These are phyloP conservation scores for Saccharum spontaneum DNA, from an alignment of 176 grass and related monocot genomes.

Conservation along the genomic window DNA sequence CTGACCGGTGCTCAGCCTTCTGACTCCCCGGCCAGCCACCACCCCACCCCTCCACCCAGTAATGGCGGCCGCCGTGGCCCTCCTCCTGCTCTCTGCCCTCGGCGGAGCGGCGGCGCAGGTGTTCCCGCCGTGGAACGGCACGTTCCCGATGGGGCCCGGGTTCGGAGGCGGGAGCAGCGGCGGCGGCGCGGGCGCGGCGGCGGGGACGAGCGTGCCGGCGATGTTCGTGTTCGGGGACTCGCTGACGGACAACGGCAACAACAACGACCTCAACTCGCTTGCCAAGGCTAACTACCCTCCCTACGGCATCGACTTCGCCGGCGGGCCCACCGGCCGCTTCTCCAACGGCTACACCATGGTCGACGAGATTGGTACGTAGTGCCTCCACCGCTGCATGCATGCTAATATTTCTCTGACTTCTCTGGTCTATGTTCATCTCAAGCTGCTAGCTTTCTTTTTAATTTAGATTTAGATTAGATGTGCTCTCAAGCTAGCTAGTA, in stretches of 20 bases:
- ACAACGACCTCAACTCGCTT: constrained; percentile 75
- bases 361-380: constrained; percentile 48
- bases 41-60: neutral
- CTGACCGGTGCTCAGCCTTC: neutral
- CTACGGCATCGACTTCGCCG: constrained; percentile 93
- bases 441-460: neutral
- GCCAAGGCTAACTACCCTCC: constrained; percentile 94
- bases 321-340: constrained; percentile 81
- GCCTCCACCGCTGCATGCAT: neutral
- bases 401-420: neutral
- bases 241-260: constrained; percentile 92
- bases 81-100: neutral
- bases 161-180: constrained; percentile 13
- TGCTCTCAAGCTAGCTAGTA: neutral
- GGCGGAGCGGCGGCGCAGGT: constrained; percentile 22
- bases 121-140: constrained; percentile 56
- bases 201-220: constrained; percentile 47
- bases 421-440: neutral
- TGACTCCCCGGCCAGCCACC: neutral
- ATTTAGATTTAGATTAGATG: neutral
- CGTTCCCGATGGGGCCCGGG: constrained; percentile 42
- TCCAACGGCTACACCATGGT: constrained; percentile 98
- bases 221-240: constrained; percentile 98
- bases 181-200: neutral
- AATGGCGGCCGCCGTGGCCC: constrained; percentile 10